Evolutionary conservation across 495 filamentous ascomycete genomes (phyloP), one percentile per base, ranked within the genome.

Genomic region (Amorphotheca resinae): DNA sequence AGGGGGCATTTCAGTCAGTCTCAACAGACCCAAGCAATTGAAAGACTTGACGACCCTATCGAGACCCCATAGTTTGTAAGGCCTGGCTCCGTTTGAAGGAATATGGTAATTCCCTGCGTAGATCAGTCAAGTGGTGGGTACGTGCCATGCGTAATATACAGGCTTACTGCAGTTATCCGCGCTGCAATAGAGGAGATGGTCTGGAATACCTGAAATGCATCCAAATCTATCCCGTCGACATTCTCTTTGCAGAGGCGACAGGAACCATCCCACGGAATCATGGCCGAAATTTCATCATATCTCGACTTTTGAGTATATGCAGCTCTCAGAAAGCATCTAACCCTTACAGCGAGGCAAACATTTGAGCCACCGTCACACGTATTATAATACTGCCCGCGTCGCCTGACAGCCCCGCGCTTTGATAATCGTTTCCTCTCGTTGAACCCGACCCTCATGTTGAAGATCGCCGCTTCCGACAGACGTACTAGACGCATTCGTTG

Each of bases 1-100:
- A 33, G 25, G 34, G 23, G 31, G 33, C n/a, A 32, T 44, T 21
- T 47, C 22, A 41, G 22, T 42, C 39, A 41, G 39, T 44, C 46
- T 53, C 38, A 42, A 22, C 28, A 21, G 42, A 28, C 1, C 39
- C 31, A 32, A 41, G 22, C 14, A 46, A 32, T 30, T 36, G 31
- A 49, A 43, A 43, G 37, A 41, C 35, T 37, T 45, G 25, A 16
- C 30, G 22, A 33, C 38, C 51, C 37, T 22, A 17, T 53, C 30
- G 42, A 41, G 46, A 49, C 42, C 23, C n/a, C 16, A 17, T 3
- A 32, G 11, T 7, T 30, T 6, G 16, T 16, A 23, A 26, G 31
- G 14, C 7, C 25, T 21, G 32, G 17, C 25, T 43, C 46, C 41
- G 51, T 53, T 53, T 53, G 51, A 30, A n/a, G 22, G 43, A 21